Evolutionary conservation across 2,329 filamentous ascomycete genomes (phyloP).

Genomic region (Emericellopsis cladophorae): DNA sequence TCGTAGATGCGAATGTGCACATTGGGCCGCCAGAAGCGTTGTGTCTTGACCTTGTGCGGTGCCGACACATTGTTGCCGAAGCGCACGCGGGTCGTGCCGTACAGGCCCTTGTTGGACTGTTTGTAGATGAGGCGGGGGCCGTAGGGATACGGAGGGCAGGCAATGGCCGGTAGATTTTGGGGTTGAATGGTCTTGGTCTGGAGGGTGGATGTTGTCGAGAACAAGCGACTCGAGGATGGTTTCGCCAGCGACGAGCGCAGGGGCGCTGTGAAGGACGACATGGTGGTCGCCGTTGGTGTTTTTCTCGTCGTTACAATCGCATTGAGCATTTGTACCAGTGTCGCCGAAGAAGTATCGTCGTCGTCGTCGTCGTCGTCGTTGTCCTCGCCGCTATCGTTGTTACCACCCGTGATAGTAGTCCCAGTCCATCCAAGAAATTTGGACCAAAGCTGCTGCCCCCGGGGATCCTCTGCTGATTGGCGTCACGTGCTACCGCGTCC

Average conservation of each 20-base stretch:
- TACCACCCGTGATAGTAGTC: not conserved
- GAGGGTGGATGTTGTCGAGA: constrained; percentile 22
- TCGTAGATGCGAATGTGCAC: constrained; percentile 56
- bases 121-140: constrained; percentile 61
- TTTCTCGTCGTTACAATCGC: not conserved
- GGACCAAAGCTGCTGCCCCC: too few species aligned
- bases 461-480: too few species aligned
- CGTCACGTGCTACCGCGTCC: too few species aligned
- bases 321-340: not conserved
- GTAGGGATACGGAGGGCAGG: constrained; percentile 60
- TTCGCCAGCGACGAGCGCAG: constrained; percentile 4
- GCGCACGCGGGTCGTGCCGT: constrained; percentile 56
- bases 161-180: constrained; percentile 29
- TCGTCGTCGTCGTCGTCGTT: not conserved
- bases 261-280: constrained; percentile 3
- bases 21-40: constrained; percentile 65
- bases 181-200: constrained; percentile 27
- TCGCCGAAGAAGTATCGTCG: not conserved
- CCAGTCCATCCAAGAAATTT: too few species aligned
- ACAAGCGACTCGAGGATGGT: constrained; percentile 8
- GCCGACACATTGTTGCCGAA: constrained; percentile 72
- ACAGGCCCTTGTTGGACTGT: constrained; percentile 66
- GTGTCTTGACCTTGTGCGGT: constrained; percentile 55
- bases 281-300: not conserved
- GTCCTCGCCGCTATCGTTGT: not conserved